Evolutionary conservation across 192 early-diverging fungal species (phyloP), one percentile per base, ranked within the genome.

Genomic region (Entomortierella beljakovae): DNA sequence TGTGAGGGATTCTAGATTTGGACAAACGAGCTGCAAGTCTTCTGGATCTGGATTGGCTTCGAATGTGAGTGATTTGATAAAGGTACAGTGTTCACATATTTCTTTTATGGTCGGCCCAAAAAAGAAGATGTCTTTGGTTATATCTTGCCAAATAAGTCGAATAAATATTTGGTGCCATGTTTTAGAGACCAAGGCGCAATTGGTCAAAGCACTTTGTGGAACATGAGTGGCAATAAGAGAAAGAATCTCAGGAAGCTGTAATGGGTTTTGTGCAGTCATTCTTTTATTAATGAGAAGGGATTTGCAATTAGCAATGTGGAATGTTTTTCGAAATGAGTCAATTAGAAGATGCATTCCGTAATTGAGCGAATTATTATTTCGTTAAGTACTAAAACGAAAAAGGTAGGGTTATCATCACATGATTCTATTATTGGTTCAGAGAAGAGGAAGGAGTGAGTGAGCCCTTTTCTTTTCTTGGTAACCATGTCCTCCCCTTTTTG

Each of bases 261-360:
- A 16, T 46, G 43, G 43, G 15, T 15, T 46, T 2, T 11, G 43
- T 4, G 15, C 43, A 46, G 43, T 11, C 43, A 46, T 46, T 46
- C 20, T 46, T 11, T 46, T 46, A n/a, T n/a, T n/a, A n/a, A n/a
- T 20, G 20, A 20, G 43, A 46, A 46, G 11, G 43, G 43, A 46
- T 20, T 46, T 46, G 37, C 6, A 13, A 13, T 8, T 6, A 13
- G 13, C 37, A 46, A 46, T 46, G 11, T 4, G 15, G 20, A 46
- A 46, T 46, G n/a, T n/a, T n/a, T n/a, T n/a, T n/a, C n/a, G 43
- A 46, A 46, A 46, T 38, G 37, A 38, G 43, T 46, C 43, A 46
- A 46, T 46, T 46, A 46, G 43, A 46, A 10, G 15, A 46, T 46
- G 43, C 11, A 46, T 46, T 46, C 43, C 15, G 15, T 46, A 46